These are phyloP conservation scores for Austroboletus festivus DNA, from an alignment of 768 basidiomycete species.

Conservation along the genomic window DNA sequence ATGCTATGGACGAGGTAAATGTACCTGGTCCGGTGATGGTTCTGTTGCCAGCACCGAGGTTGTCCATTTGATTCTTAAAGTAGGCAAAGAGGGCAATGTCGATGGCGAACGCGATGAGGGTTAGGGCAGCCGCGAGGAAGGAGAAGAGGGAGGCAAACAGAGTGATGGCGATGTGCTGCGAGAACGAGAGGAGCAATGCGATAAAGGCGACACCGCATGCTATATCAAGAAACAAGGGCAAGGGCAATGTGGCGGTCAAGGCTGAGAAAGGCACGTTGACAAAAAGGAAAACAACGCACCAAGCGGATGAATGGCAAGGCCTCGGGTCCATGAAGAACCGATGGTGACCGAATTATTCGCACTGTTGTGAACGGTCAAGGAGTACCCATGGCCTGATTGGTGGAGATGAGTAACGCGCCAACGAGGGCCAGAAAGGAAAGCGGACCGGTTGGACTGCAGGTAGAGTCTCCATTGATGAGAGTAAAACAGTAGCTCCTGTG, in stretches of 20 bases:
- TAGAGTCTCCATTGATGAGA: conserved; percentile 33
- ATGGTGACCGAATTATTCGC: conserved; percentile 37
- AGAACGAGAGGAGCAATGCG: conserved; percentile 61
- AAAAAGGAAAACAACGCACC: conserved; percentile 42
- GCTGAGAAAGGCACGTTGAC: neutral
- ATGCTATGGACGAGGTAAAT: conserved; percentile 13
- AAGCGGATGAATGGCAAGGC: conserved; percentile 71
- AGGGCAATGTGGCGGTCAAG: conserved; percentile 6
- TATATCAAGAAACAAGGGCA: conserved; percentile 12
- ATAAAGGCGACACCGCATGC: conserved; percentile 56
- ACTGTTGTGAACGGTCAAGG: conserved; percentile 31
- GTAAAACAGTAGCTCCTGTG: conserved; percentile 63
- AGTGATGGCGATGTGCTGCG: conserved; percentile 46
- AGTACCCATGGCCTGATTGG: conserved; percentile 53
- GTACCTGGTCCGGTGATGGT: conserved; percentile 65
- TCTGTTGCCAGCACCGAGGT: conserved; percentile 39
- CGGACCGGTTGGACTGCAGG: conserved; percentile 48
- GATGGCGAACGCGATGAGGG: conserved; percentile 70
- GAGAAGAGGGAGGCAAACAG: conserved; percentile 47
- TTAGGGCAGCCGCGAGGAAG: conserved; percentile 66
- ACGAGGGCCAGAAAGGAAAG: neutral
- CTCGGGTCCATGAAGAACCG: conserved; percentile 63
- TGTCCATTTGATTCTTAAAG: conserved; percentile 54
- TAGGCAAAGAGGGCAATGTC: conserved; percentile 72
- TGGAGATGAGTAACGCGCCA: neutral